phyloP scores from a whole-genome alignment of 2,329 filamentous ascomycete genomes.

The Alternaria ventricosa region DNA sequence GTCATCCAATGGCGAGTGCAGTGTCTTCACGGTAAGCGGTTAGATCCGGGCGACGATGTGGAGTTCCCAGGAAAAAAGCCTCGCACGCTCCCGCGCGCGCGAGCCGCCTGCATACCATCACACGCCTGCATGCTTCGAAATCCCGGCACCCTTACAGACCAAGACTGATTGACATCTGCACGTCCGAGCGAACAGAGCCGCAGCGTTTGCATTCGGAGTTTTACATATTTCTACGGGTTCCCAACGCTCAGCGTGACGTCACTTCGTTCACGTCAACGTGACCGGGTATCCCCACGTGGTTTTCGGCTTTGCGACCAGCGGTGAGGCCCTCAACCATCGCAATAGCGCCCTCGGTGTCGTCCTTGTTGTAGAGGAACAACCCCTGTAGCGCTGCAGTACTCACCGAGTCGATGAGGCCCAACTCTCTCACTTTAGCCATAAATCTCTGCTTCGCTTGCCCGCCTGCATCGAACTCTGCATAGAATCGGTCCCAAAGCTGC shows the following conservation, averaged over 20 bases:
- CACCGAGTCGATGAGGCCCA: slow-evolving; percentile 73
- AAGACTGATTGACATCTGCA: slow-evolving; percentile 5
- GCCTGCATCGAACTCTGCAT: slow-evolving; percentile 76
- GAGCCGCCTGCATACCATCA: slow-evolving; percentile 18
- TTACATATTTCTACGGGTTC: slow-evolving; percentile 7
- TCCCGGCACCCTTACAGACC: neutral
- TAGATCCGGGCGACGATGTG: slow-evolving; percentile 15
- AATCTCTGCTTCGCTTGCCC: slow-evolving; percentile 71
- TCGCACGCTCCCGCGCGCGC: slow-evolving; percentile 9
- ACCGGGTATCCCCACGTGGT: slow-evolving; percentile 39
- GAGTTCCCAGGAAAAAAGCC: slow-evolving; percentile 2
- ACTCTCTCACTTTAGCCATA: slow-evolving; percentile 69
- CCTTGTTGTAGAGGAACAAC: slow-evolving; percentile 94
- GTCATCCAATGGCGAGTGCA: slow-evolving; percentile 1
- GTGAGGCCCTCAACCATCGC: slow-evolving; percentile 72
- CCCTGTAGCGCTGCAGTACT: slow-evolving; percentile 95
- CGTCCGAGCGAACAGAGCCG: neutral
- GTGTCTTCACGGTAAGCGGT: slow-evolving; percentile 10
- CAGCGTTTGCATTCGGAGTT: neutral
- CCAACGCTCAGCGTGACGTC: slow-evolving; percentile 1
- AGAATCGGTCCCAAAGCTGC: slow-evolving; percentile 94
- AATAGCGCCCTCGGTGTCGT: slow-evolving; percentile 85
- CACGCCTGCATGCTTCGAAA: slow-evolving; percentile 4
- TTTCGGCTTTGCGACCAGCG: slow-evolving; percentile 32
- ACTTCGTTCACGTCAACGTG: slow-evolving; percentile 38